Base-by-base conservation (phyloP, 1,284 basidiomycete genomes). In the Baeospora myosura region DNA sequence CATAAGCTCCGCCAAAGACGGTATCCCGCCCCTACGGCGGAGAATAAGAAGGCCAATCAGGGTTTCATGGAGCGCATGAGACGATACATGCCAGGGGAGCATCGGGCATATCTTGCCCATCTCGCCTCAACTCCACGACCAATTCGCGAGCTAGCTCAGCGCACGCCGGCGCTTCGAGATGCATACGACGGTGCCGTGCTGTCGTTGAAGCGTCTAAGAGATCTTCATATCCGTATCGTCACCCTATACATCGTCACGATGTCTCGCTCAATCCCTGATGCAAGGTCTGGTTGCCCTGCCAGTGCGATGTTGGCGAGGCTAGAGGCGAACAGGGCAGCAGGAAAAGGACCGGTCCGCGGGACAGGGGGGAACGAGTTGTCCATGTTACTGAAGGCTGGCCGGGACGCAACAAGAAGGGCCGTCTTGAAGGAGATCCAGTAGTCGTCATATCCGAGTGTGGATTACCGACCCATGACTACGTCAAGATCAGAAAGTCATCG, bases 351-450 rank as follows among this genome's bases (percentile, higher is more conserved):
- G n/a, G 69, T 66, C n/a, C 69, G 72, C 18, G 93, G 93, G 1
- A 96, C 93, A 0, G 93, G 93, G 16, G 93, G 93, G 3, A 95
- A 83, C 46, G 80, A 84, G 40, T 66, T 96, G 18, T 77, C 88
- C 12, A 64, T 76, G 20, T 76, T 95, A 40, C 69, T 97, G 48
- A 96, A 95, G 62, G 79, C 84, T 11, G 89, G 88, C 20, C 74
- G 93, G 45, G 91, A 95, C 53, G 87, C 92, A 23, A 96, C 93
- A 5, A 62, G 66, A 38, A 76, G 81, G n/a, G 74, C 89, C 5
- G 52, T 66, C 42, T 49, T 82, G 48, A 72, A 63, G 47, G 52
- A 57, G 12, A 41, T 38, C 11, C 2, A 20, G 21, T 31, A 31
- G 22, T n/a, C n/a, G n/a, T n/a, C n/a, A n/a, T n/a, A n/a, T n/a